Percentiles rank a stretch among this genome's conserved stretches.
Conservation (phyloP, 2,329 filamentous ascomycete genomes). For the Mycogone perniciosa region DNA sequence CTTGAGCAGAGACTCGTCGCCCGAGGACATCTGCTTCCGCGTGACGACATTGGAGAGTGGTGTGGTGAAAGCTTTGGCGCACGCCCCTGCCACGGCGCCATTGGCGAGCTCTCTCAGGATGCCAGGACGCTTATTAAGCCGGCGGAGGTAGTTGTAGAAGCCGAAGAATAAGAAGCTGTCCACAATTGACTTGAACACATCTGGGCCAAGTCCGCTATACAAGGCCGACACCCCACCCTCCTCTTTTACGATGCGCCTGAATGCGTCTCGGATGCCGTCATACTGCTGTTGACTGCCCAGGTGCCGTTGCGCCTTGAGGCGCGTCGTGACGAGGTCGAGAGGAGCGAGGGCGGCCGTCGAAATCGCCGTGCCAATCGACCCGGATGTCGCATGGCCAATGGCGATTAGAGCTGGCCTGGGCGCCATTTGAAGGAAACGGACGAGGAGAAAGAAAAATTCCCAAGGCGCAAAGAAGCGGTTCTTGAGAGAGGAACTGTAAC, state of each 20-base stretch:
- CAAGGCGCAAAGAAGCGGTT: not conserved
- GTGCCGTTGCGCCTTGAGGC: constrained; percentile 71
- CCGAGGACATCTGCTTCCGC: constrained; percentile 64
- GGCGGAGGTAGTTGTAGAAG: constrained; percentile 57
- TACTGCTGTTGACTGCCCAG: constrained; percentile 50
- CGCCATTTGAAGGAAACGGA: constrained; percentile 20
- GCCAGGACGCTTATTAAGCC: constrained; percentile 42
- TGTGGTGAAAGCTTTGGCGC: constrained; percentile 69
- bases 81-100: constrained; percentile 66
- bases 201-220: constrained; percentile 58
- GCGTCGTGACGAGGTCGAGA: constrained; percentile 72
- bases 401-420: constrained; percentile 53
- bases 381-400: constrained; percentile 74
- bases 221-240: constrained; percentile 67
- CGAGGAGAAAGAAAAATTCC: not conserved
- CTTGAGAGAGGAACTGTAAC: not conserved
- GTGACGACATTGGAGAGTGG: constrained; percentile 79
- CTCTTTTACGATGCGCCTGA: constrained; percentile 60
- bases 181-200: constrained; percentile 60
- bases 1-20: constrained; percentile 40
- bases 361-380: constrained; percentile 69
- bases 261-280: constrained; percentile 60
- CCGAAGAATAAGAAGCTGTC: constrained; percentile 86
- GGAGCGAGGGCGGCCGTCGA: constrained; percentile 77
- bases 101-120: constrained; percentile 67